These are phyloP conservation scores for Candida silvicultrix DNA, from an alignment of 805 yeast genomes.

Conservation along the genomic window DNA sequence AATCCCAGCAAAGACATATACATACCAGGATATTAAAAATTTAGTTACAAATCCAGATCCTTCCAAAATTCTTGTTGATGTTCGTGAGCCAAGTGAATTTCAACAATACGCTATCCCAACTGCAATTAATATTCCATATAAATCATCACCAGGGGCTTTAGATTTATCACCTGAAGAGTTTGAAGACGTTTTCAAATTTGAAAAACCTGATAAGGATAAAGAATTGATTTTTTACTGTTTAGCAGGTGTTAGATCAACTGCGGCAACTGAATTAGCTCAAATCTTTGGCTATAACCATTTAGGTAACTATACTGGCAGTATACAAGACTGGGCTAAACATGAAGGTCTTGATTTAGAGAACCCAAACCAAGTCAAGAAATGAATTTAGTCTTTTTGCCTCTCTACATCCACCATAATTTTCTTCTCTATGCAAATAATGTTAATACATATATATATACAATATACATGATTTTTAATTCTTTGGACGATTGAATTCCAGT, in stretches of 20 bases:
- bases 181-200: conserved; percentile 70
- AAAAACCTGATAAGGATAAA: conserved; percentile 65
- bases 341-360: conserved; percentile 26
- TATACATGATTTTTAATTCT: conserved; percentile 3
- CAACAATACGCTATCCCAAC: conserved; percentile 70
- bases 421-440: neutral
- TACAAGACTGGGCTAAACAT: conserved; percentile 70
- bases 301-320: conserved; percentile 83
- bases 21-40: conserved; percentile 44
- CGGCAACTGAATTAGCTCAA: conserved; percentile 86
- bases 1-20: conserved; percentile 38
- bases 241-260: conserved; percentile 86
- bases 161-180: conserved; percentile 77
- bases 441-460: neutral
- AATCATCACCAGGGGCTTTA: conserved; percentile 88
- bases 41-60: conserved; percentile 39
- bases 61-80: conserved; percentile 67
- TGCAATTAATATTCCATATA: conserved; percentile 83
- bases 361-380: conserved; percentile 3
- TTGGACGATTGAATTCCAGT: conserved; percentile 33
- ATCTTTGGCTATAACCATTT: conserved; percentile 83
- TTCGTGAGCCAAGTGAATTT: conserved; percentile 84
- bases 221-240: conserved; percentile 86
- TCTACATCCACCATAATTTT: too few species aligned
- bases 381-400: too few species aligned